Evolutionary conservation across 371 early-diverging fungal genomes (phyloP).

Genomic region (Lichtheimia hyalospora): DNA sequence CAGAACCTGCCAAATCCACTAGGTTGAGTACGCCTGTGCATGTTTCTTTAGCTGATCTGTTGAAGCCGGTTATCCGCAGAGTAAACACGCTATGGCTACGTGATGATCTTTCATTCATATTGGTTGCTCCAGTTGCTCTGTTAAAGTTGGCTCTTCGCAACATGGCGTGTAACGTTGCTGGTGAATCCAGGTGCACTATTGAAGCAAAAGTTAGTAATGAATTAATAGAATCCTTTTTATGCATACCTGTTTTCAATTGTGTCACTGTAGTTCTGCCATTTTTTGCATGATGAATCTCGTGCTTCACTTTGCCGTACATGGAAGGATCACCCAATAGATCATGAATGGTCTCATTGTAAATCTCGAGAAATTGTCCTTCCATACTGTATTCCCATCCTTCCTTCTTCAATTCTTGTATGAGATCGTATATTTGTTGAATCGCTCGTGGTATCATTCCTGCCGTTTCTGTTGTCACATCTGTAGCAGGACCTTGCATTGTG

Average conservation of each 20-base stretch:
- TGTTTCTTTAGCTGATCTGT: constrained; percentile 71
- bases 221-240: background rate
- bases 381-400: constrained; percentile 88
- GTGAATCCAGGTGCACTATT: constrained; percentile 60
- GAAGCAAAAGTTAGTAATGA: background rate
- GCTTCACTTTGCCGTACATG: constrained; percentile 56
- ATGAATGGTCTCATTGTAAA: constrained; percentile 92
- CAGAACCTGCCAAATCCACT: constrained; percentile 97
- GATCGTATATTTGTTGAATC: constrained; percentile 84
- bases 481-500: constrained; percentile 78
- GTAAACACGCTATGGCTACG: constrained; percentile 95
- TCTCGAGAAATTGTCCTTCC: constrained; percentile 88
- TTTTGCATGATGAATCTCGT: constrained; percentile 79
- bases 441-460: constrained; percentile 92
- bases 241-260: constrained; percentile 65
- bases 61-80: constrained; percentile 74
- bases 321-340: constrained; percentile 58
- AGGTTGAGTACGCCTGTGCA: constrained; percentile 84
- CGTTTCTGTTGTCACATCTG: constrained; percentile 24
- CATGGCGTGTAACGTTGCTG: constrained; percentile 67
- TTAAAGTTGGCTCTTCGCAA: constrained; percentile 79
- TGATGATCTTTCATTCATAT: constrained; percentile 93
- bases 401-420: constrained; percentile 66
- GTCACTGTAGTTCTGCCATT: constrained; percentile 80
- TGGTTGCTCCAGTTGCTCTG: constrained; percentile 91